Percentiles rank a stretch among this genome's conserved stretches.
These are phyloP conservation scores for Diddensiella caesifluorescens DNA, from an alignment of 805 yeast species.

Conservation along the genomic window DNA sequence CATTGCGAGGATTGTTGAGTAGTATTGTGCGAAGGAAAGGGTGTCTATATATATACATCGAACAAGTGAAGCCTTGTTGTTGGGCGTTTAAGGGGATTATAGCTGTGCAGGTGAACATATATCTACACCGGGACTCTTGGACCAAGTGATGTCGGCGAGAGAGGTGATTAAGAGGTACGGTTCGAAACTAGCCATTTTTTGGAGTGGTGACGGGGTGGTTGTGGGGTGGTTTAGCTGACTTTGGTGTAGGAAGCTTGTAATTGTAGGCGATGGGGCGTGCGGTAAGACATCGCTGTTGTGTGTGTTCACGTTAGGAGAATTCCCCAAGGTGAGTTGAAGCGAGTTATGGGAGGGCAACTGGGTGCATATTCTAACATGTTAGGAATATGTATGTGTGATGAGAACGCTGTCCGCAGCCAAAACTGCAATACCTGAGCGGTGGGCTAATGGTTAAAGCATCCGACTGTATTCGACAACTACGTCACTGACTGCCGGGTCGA, in stretches of 20 bases:
- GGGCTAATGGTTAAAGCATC: conserved; percentile 54
- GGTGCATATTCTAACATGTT: not conserved
- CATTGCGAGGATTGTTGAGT: too few species aligned
- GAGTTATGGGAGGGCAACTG: not conserved
- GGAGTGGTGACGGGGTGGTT: too few species aligned
- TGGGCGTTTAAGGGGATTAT: too few species aligned
- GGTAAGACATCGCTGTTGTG: conserved; percentile 88
- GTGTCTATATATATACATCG: too few species aligned
- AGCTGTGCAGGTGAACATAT: too few species aligned
- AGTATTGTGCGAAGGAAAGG: too few species aligned
- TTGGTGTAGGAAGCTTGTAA: conserved; percentile 64
- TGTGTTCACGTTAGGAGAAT: conserved; percentile 88
- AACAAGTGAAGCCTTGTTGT: too few species aligned
- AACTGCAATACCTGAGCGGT: too few species aligned
- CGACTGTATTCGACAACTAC: conserved; percentile 91
- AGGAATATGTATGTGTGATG: conserved; percentile 15
- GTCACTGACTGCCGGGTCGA: conserved; percentile 93
- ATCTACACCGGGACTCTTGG: not conserved
- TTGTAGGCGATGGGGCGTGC: conserved; percentile 94
- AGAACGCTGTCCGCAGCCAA: too few species aligned
- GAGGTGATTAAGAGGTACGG: conserved; percentile 19
- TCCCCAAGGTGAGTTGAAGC: conserved; percentile 59
- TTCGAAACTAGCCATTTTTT: not conserved
- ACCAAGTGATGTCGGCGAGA: conserved; percentile 10
- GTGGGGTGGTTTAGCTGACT: too few species aligned